These are phyloP conservation scores for Millerozyma miso DNA, from an alignment of 805 yeast genomes.

Conservation along the genomic window DNA sequence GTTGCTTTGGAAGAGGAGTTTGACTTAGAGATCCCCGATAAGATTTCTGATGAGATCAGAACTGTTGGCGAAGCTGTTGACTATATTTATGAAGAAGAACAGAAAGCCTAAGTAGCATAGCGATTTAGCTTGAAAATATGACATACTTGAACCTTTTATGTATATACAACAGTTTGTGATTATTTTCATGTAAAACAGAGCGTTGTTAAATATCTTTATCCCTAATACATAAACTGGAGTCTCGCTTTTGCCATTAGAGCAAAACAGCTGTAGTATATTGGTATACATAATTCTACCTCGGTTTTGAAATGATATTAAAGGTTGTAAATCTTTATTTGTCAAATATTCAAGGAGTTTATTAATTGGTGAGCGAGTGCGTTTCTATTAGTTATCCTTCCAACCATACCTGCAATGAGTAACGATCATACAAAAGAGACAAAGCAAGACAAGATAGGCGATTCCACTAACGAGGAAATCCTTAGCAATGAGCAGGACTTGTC, in stretches of 20 bases:
- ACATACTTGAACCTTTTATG: not conserved
- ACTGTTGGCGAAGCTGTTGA: slow-evolving; percentile 92
- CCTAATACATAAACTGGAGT: not conserved
- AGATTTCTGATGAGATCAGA: slow-evolving; percentile 88
- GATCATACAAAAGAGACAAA: no score
- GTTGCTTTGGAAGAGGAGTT: slow-evolving; percentile 93
- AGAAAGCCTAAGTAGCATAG: slow-evolving; percentile 26
- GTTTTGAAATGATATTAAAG: no score
- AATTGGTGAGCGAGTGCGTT: not conserved
- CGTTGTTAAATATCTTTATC: not conserved
- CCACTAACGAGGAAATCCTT: no score
- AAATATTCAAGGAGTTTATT: no score
- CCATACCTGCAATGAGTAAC: no score
- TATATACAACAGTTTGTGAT: not conserved
- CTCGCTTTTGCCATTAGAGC: no score
- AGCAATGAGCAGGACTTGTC: slow-evolving; percentile 4
- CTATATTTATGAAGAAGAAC: slow-evolving; percentile 68
- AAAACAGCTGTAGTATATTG: no score
- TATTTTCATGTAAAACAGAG: not conserved
- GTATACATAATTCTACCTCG: no score
- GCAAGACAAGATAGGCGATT: no score
- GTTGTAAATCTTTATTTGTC: no score
- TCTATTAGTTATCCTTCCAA: no score
- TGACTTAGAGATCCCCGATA: slow-evolving; percentile 81
- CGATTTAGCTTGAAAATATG: not conserved